Percentiles rank a stretch among this genome's conserved stretches.
Evolutionary conservation across 2,329 filamentous ascomycete genomes (phyloP).

Genomic region (Colletotrichum theobromicola): DNA sequence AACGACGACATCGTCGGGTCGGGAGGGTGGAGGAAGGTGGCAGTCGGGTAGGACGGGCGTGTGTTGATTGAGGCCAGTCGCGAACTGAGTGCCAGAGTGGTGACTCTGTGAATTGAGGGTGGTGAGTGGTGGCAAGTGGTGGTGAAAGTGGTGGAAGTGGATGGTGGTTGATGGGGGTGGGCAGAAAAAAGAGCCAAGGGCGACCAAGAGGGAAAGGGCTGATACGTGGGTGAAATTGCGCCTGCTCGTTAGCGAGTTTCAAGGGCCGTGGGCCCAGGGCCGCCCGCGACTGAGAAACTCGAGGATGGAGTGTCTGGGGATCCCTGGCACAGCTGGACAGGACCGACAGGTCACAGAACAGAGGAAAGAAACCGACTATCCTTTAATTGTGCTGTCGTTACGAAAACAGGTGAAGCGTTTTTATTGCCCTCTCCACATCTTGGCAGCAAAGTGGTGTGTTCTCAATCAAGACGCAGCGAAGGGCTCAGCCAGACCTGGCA

Average conservation of each 20-base stretch:
- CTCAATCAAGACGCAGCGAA: not conserved
- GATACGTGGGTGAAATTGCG: constrained; percentile 55
- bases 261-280: constrained; percentile 41
- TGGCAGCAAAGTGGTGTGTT: constrained; percentile 6
- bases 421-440: constrained; percentile 16
- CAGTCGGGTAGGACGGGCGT: not conserved
- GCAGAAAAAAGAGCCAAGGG: not conserved
- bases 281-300: not conserved
- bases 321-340: not conserved
- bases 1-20: not conserved
- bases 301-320: not conserved
- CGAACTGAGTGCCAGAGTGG: not conserved
- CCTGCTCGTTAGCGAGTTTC: constrained; percentile 58
- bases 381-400: constrained; percentile 20
- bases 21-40: not conserved
- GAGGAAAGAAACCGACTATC: constrained; percentile 11
- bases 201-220: constrained; percentile 36
- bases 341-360: not conserved
- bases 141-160: not conserved
- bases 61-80: not conserved
- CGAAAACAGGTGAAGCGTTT: constrained; percentile 23
- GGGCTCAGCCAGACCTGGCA: not conserved
- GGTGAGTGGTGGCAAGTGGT: not conserved
- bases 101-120: not conserved
- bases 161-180: not conserved